Evolutionary conservation across 768 basidiomycete species (phyloP).

Genomic region (Lactifluus volemus): DNA sequence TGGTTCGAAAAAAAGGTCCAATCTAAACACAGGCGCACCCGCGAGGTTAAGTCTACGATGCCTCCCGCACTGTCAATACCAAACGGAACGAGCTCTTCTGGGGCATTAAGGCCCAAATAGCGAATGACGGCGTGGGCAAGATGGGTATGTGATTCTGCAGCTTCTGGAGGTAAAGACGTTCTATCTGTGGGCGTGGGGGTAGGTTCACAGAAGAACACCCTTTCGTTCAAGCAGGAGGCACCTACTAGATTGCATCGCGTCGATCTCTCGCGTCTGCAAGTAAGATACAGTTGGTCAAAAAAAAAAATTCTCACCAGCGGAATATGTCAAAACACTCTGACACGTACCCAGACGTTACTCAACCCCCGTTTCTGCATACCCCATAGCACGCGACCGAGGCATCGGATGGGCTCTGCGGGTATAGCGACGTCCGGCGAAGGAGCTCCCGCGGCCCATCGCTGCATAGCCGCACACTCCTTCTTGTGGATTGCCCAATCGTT

Average conservation of each 20-base stretch:
- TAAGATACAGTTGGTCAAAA: background rate
- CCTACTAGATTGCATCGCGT: slow-evolving; percentile 71
- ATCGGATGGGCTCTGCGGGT: slow-evolving; percentile 74
- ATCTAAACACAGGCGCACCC: slow-evolving; percentile 34
- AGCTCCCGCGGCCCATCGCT: slow-evolving; percentile 44
- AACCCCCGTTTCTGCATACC: slow-evolving; percentile 44
- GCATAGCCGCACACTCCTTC: slow-evolving; percentile 65
- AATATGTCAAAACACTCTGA: background rate
- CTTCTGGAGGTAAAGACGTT: slow-evolving; percentile 37
- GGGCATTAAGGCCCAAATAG: slow-evolving; percentile 54
- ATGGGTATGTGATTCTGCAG: slow-evolving; percentile 52
- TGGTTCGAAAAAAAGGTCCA: background rate
- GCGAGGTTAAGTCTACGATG: slow-evolving; percentile 63
- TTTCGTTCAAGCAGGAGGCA: slow-evolving; percentile 6
- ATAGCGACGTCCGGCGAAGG: slow-evolving; percentile 39
- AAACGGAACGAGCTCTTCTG: slow-evolving; percentile 48
- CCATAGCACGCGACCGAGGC: slow-evolving; percentile 71
- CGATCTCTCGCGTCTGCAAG: slow-evolving; percentile 51
- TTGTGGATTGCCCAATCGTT: slow-evolving; percentile 71
- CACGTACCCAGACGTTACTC: slow-evolving; percentile 49
- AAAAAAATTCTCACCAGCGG: background rate
- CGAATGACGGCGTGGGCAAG: slow-evolving; percentile 67
- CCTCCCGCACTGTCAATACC: slow-evolving; percentile 51
- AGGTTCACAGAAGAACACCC: background rate
- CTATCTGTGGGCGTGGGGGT: slow-evolving; percentile 41